Evolutionary conservation across 305 asterid species (phyloP).

Genomic region (Plantago coronopus): DNA sequence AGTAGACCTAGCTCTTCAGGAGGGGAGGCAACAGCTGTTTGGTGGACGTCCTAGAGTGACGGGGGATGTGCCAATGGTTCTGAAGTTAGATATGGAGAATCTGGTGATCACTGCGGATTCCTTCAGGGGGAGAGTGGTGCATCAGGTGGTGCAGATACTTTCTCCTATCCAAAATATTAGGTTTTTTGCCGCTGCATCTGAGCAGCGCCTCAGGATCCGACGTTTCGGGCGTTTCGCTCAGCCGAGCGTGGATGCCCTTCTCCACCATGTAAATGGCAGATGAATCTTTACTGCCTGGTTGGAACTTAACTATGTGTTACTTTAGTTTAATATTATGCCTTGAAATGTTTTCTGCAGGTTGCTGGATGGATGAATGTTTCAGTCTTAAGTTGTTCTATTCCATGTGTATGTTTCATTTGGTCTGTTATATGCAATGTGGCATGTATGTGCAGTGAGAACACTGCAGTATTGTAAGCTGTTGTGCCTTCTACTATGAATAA

Average conservation of each 20-base stretch:
- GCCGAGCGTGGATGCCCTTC: not conserved
- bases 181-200: not conserved
- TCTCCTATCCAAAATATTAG: not conserved
- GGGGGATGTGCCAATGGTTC: not conserved
- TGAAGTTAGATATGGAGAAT: not conserved
- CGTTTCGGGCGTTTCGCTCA: not conserved
- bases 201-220: not conserved
- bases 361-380: not conserved
- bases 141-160: not conserved
- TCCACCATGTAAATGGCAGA: not conserved
- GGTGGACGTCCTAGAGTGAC: not conserved
- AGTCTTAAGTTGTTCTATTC: not conserved
- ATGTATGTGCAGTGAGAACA: not conserved
- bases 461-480: not conserved
- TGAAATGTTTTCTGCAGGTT: not conserved
- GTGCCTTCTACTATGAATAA: not conserved
- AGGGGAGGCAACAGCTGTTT: not conserved
- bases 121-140: not conserved
- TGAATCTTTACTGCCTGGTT: not conserved
- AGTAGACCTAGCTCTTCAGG: not conserved
- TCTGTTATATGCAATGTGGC: not conserved
- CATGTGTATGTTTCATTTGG: too few relatives aligned
- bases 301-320: not conserved
- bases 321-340: not conserved
- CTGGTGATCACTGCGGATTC: not conserved